Base-by-base conservation (phyloP, 202 grass and related monocot genomes). In the Zizania palustris region DNA sequence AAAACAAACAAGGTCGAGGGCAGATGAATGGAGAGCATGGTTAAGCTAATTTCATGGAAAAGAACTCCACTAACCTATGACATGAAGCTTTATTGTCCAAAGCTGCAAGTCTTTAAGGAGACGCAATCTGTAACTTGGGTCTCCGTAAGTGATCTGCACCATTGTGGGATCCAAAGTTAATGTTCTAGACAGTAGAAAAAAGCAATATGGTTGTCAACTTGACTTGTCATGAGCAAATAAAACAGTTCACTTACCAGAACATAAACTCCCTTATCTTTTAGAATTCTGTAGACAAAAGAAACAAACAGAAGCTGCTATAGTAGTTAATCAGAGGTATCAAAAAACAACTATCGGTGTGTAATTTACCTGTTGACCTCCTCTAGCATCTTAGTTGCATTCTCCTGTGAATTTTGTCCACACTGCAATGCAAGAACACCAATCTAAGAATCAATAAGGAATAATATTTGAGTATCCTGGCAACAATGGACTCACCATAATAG, bases 111-210 rank as follows among this genome's bases (percentile, higher is more conserved):
- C 83, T 67, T 65, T 94, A 42, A 97, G 71, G 80, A 94, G 68
- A 85, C 65, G 16, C 66, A 94, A 80, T 28, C 91, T 82, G 19
- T 94, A 97, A 87, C 76, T 92, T 82, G 95, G 95, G 90, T 97
- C 95, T 35, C 95, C 91, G 58, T 97, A 97, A 33, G 95, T 97
- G 60, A 97, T 94, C 95, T 93, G 83, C 13, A 84, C 16, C 41
- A 86, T 69, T 21, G 12, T 69, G 49, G 35, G 13, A 77, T n/a
- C 66, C 56, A 21, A 6, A 81, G 49, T 68, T 68, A 61, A 61
- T 45, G 49, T 82, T 62, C 77, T 67, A 70, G 1, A 60, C 13
- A 9, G 51, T 38, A 69, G 28, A 28, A 28, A 28, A 59, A 16
- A 22, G 60, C 14, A 36, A 49, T 54, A 81, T 46, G 58, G 28